These are phyloP conservation scores for Cladosporium colombiae DNA, from an alignment of 2,329 filamentous ascomycete species.

Conservation along the genomic window DNA sequence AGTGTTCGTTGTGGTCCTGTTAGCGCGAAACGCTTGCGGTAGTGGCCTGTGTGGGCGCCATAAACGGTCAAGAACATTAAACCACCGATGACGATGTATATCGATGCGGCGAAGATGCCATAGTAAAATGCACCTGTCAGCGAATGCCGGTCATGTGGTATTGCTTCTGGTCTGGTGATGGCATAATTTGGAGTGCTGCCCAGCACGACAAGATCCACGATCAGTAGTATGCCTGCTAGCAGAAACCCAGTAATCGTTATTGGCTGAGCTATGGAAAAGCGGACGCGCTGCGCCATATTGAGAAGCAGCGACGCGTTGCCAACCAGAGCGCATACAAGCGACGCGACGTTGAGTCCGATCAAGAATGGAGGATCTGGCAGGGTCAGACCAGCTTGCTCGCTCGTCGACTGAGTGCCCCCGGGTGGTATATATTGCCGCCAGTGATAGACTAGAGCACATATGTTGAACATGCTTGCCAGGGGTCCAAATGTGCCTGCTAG, in stretches of 20 bases:
- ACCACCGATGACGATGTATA: conserved; percentile 58
- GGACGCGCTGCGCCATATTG: conserved; percentile 60
- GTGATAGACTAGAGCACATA: conserved; percentile 55
- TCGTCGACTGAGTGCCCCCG: conserved; percentile 33
- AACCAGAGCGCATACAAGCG: conserved; percentile 54
- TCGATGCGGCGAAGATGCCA: conserved; percentile 56
- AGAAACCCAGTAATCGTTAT: conserved; percentile 54
- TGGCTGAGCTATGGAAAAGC: conserved; percentile 58
- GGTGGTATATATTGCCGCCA: conserved; percentile 57
- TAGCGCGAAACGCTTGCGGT: conserved; percentile 57
- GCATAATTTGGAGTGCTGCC: conserved; percentile 49
- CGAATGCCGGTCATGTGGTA: conserved; percentile 40
- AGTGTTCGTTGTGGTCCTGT: conserved; percentile 58
- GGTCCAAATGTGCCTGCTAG: conserved; percentile 51
- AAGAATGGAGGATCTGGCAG: conserved; percentile 58
- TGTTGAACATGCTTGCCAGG: conserved; percentile 41
- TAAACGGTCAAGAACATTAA: conserved; percentile 58
- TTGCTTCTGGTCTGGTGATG: conserved; percentile 39
- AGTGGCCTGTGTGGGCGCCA: conserved; percentile 56
- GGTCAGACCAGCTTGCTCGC: conserved; percentile 47
- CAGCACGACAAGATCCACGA: conserved; percentile 51
- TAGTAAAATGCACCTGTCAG: conserved; percentile 62
- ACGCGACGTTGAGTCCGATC: conserved; percentile 55
- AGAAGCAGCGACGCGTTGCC: conserved; percentile 58
- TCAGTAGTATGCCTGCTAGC: conserved; percentile 55